phyloP scores from a whole-genome alignment of 2,329 filamentous ascomycete genomes.

The Didymellaceae sp. region DNA sequence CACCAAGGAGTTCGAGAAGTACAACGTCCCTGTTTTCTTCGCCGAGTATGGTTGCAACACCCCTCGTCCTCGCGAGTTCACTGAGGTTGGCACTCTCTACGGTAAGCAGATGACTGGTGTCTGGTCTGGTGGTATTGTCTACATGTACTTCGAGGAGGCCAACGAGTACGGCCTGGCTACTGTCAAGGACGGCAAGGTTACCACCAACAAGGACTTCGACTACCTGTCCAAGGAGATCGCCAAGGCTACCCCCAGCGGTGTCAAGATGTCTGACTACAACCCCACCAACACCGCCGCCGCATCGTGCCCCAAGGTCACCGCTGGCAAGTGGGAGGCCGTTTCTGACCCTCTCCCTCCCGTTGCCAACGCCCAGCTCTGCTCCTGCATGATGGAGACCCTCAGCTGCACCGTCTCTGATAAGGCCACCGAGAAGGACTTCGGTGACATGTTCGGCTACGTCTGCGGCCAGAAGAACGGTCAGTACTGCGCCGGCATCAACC shows the following conservation, averaged over 20 bases:
- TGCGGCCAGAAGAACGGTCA: slow-evolving; percentile 63
- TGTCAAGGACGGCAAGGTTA: slow-evolving; percentile 63
- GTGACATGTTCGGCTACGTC: slow-evolving; percentile 74
- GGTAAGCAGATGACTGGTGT: slow-evolving; percentile 80
- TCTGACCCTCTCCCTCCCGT: slow-evolving; percentile 75
- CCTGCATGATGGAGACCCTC: slow-evolving; percentile 81
- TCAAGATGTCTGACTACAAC: slow-evolving; percentile 71
- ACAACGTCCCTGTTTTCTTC: slow-evolving; percentile 96
- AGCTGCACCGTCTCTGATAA: slow-evolving; percentile 68
- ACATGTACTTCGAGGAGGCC: slow-evolving; percentile 94
- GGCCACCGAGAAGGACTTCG: slow-evolving; percentile 66
- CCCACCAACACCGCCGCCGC: slow-evolving; percentile 73
- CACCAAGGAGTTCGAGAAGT: slow-evolving; percentile 84
- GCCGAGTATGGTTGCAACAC: slow-evolving; percentile 97
- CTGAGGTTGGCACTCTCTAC: slow-evolving; percentile 84
- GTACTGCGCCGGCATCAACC: slow-evolving; percentile 72
- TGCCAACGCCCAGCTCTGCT: slow-evolving; percentile 79
- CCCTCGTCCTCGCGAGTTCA: slow-evolving; percentile 74
- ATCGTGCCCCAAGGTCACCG: slow-evolving; percentile 71
- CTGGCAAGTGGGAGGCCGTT: slow-evolving; percentile 71
- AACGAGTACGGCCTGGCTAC: slow-evolving; percentile 87
- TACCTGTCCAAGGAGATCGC: slow-evolving; percentile 71
- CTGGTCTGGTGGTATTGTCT: slow-evolving; percentile 96
- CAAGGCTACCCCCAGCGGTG: slow-evolving; percentile 69
- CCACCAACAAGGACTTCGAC: slow-evolving; percentile 65